A percentile compares a stretch with the other conserved stretches of the same genome.
Evolutionary conservation across 805 yeast species (phyloP).

Genomic region (Osmozyma mogii): DNA sequence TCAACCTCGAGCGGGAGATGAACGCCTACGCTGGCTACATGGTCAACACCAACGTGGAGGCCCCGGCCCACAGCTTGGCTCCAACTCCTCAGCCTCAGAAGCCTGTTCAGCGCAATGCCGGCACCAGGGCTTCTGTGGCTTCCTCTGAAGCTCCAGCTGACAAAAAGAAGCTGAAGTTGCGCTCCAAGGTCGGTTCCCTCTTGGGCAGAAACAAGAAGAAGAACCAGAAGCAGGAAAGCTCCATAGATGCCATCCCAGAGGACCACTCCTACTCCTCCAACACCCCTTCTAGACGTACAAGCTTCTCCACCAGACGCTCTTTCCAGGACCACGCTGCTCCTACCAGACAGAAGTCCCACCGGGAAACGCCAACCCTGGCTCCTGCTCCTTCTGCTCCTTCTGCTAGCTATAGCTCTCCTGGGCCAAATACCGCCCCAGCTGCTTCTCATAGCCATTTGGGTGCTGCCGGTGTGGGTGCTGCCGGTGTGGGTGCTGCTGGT

Average conservation of each 20-base stretch:
- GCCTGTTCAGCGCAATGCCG: slow-evolving; percentile 1
- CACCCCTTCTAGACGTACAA: slow-evolving; percentile 5
- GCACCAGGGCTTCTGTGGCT: slow-evolving; percentile 13
- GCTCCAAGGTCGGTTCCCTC: slow-evolving; percentile 69
- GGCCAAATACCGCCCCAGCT: not conserved
- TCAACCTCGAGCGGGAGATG: slow-evolving; percentile 32
- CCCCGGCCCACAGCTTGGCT: slow-evolving; percentile 2
- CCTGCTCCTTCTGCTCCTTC: no score
- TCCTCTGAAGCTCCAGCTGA: slow-evolving; percentile 18
- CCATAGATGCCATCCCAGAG: slow-evolving; percentile 25
- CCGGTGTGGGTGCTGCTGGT: not conserved
- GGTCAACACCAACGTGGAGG: slow-evolving; percentile 14
- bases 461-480: not conserved
- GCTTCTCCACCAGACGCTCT: not conserved
- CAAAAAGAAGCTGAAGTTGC: slow-evolving; percentile 37
- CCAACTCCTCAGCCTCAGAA: slow-evolving; percentile 1
- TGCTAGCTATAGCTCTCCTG: not conserved
- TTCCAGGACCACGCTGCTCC: not conserved
- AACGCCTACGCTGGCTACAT: slow-evolving; percentile 26
- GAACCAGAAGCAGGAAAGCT: slow-evolving; percentile 18
- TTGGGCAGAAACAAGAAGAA: slow-evolving; percentile 56
- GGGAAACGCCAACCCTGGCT: no score
- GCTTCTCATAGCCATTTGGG: not conserved
- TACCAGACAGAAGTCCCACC: no score
- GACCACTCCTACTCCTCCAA: slow-evolving; percentile 19